phyloP scores from a whole-genome alignment of 345 rosid genomes.

The Citrus hindsii region DNA sequence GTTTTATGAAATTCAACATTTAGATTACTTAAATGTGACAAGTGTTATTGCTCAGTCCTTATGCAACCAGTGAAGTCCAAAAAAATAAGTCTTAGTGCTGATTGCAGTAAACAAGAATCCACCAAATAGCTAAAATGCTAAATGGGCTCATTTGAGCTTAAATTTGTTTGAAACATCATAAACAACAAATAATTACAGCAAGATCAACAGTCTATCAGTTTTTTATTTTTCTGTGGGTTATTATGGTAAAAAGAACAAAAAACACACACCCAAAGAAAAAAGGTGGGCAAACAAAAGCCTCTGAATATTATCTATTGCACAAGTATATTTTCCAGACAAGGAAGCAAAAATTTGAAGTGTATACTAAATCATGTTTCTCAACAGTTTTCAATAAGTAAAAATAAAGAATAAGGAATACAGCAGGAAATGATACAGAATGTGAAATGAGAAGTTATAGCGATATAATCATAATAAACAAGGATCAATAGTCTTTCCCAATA shows the following conservation, averaged over 20 bases:
- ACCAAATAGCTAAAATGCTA: not conserved
- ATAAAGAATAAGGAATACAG: not conserved
- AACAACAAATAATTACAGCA: not conserved
- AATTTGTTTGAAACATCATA: not conserved
- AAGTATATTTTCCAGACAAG: no score
- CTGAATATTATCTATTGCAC: no score
- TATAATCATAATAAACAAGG: not conserved
- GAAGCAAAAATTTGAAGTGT: not conserved
- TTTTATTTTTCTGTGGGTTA: not conserved
- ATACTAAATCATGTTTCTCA: not conserved
- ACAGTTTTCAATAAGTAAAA: not conserved
- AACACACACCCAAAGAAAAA: no score
- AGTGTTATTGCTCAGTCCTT: not conserved
- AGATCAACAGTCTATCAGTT: not conserved
- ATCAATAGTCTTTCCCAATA: conserved; percentile 6
- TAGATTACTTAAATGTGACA: not conserved
- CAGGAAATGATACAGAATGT: not conserved
- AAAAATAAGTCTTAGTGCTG: not conserved
- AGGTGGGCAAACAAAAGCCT: no score
- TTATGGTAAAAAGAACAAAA: not conserved
- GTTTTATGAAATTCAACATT: not conserved
- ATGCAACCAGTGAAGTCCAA: not conserved
- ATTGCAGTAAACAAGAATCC: not conserved
- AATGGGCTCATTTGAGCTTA: not conserved
- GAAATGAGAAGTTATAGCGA: not conserved